Conservation (phyloP, 139 green algal species). For the Chlorella vulgaris region DNA sequence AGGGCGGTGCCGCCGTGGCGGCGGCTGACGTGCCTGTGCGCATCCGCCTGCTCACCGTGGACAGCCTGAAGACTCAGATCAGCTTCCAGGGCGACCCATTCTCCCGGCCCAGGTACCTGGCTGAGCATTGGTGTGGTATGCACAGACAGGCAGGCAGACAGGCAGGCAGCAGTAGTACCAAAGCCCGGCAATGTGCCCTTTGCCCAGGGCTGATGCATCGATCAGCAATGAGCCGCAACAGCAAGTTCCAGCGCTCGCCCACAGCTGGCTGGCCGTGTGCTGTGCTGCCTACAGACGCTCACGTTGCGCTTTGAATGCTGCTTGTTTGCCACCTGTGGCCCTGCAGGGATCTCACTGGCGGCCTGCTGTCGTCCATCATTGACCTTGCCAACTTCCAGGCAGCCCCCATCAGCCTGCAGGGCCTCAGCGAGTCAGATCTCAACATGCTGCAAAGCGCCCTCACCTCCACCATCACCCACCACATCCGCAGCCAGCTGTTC, state of each 20-base stretch:
- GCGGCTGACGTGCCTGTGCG: slow-evolving; percentile 57
- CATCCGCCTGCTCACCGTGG: slow-evolving; percentile 68
- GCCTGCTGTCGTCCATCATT: slow-evolving; percentile 42
- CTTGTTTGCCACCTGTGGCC: background rate
- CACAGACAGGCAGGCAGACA: too few relatives aligned
- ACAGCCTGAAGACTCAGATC: slow-evolving; percentile 57
- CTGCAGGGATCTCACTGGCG: slow-evolving; percentile 31
- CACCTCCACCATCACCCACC: background rate
- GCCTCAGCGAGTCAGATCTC: slow-evolving; percentile 55
- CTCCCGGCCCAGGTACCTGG: slow-evolving; percentile 49
- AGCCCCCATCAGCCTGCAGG: slow-evolving; percentile 65
- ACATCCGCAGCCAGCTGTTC: slow-evolving; percentile 30
- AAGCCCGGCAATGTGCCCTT: too few relatives aligned
- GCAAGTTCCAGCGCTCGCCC: too few relatives aligned
- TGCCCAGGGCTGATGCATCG: too few relatives aligned
- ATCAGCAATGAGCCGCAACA: too few relatives aligned
- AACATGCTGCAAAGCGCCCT: slow-evolving; percentile 38
- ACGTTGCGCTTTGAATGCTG: background rate
- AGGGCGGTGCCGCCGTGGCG: slow-evolving; percentile 5
- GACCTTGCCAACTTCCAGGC: slow-evolving; percentile 83
- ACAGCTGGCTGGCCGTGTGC: too few relatives aligned
- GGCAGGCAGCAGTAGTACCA: background rate
- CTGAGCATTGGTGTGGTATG: too few relatives aligned
- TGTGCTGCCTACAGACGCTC: slow-evolving; percentile 48
- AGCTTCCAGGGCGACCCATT: slow-evolving; percentile 71